Evolutionary conservation across 139 green algal genomes (phyloP).

Genomic region (Parachlorella kessleri): DNA sequence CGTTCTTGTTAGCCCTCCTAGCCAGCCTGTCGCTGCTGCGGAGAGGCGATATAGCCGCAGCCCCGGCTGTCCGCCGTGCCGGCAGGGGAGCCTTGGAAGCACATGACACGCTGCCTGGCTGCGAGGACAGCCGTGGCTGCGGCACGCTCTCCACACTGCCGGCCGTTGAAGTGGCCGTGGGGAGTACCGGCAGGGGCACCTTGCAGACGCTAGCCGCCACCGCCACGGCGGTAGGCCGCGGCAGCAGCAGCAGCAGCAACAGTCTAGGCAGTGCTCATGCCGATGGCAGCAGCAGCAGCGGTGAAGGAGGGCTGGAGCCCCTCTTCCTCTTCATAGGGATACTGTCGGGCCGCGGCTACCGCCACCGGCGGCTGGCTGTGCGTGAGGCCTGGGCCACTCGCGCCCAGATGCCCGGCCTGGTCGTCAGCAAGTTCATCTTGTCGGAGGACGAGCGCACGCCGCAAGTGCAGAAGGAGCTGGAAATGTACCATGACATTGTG

Average conservation of each 20-base stretch:
- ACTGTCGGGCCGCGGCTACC: constrained; percentile 47
- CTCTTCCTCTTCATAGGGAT: constrained; percentile 59
- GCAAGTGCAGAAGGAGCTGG: constrained; percentile 52
- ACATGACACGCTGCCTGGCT: neutral
- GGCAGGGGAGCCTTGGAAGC: neutral
- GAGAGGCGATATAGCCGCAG: neutral
- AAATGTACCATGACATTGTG: constrained; percentile 47
- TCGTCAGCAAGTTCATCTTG: constrained; percentile 47
- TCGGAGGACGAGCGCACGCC: constrained; percentile 55
- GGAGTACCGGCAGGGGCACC: no score
- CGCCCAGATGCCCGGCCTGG: constrained; percentile 32
- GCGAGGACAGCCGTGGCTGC: neutral
- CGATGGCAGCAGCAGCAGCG: neutral
- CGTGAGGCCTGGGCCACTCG: constrained; percentile 47
- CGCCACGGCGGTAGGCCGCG: no score
- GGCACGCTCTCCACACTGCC: neutral
- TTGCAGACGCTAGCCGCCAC: no score
- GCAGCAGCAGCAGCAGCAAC: neutral
- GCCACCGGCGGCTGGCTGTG: constrained; percentile 47
- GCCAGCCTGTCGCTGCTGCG: neutral
- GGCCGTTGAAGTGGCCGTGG: neutral
- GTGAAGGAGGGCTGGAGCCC: neutral
- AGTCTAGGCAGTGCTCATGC: neutral
- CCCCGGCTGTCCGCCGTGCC: neutral
- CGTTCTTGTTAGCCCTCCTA: neutral